Conservation (phyloP, 805 yeast species). For the Allodekkera sacchari region DNA sequence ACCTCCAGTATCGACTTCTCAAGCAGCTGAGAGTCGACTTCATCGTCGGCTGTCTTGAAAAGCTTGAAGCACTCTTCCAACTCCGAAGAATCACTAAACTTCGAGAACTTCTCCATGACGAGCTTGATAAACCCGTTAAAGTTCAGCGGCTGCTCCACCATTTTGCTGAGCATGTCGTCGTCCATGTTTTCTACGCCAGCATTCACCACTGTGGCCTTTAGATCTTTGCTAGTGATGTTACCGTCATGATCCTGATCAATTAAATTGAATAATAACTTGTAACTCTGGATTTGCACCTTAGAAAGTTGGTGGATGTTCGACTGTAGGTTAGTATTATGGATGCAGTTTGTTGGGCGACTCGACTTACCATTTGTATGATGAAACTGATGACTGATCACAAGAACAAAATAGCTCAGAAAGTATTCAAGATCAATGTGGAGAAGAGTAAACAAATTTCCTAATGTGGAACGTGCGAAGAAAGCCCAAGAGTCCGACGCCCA, state of each 20-base stretch:
- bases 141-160: slow-evolving; percentile 29
- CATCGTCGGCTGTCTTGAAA: slow-evolving; percentile 29
- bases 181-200: slow-evolving; percentile 36
- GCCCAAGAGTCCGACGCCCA: no score
- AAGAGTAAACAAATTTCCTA: no score
- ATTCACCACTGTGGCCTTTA: slow-evolving; percentile 43
- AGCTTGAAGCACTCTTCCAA: slow-evolving; percentile 51
- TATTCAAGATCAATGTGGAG: no score
- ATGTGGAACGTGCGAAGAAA: no score
- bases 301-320: slow-evolving; percentile 45
- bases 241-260: slow-evolving; percentile 82
- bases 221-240: slow-evolving; percentile 43
- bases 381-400: no score
- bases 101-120: slow-evolving; percentile 46
- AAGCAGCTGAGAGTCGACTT: slow-evolving; percentile 2
- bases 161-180: slow-evolving; percentile 41
- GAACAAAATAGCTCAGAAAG: no score
- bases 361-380: no score
- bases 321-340: no score
- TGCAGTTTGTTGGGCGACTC: no score
- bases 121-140: slow-evolving; percentile 61
- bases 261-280: slow-evolving; percentile 68
- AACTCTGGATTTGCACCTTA: slow-evolving; percentile 53
- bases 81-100: slow-evolving; percentile 44
- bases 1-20: slow-evolving; percentile 35